Evolutionary conservation across 2,329 filamentous ascomycete genomes (phyloP).

Genomic region (Dothideomycetidae sp.): DNA sequence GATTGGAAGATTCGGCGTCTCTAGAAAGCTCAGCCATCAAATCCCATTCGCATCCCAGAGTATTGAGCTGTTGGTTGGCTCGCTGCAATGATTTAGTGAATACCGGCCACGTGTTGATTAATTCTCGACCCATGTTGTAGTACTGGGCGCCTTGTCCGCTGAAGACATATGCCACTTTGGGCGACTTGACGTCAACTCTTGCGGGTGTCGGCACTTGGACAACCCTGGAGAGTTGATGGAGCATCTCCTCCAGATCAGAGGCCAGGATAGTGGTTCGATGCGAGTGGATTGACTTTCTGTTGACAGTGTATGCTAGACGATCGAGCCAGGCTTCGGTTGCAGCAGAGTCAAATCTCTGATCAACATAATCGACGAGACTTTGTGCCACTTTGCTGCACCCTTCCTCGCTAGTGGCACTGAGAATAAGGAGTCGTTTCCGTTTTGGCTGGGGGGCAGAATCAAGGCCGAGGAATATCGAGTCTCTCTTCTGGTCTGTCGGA

Average conservation of each 20-base stretch:
- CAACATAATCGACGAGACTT: neutral
- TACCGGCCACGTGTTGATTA: slow-evolving; percentile 13
- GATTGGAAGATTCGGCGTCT: neutral
- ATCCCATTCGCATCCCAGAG: slow-evolving; percentile 3
- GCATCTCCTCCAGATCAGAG: neutral
- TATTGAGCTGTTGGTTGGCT: neutral
- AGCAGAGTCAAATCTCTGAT: neutral
- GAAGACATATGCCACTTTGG: slow-evolving; percentile 16
- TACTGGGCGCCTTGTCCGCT: slow-evolving; percentile 26
- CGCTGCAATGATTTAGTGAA: neutral
- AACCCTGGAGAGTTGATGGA: neutral
- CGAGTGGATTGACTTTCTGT: neutral
- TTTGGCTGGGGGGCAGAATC: neutral
- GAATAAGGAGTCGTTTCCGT: neutral
- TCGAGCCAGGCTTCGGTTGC: neutral
- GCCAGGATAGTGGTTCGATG: neutral
- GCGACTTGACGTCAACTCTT: neutral
- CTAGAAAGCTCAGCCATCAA: neutral
- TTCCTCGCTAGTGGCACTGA: neutral
- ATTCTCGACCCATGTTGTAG: slow-evolving; percentile 17
- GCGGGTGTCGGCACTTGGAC: neutral
- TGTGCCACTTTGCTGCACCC: neutral
- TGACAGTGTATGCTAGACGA: neutral
- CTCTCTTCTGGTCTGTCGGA: neutral
- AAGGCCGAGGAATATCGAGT: neutral